Evolutionary conservation across 768 basidiomycete genomes (phyloP), one percentile per base, ranked within the genome.

Genomic region (Boletus subparvulus): DNA sequence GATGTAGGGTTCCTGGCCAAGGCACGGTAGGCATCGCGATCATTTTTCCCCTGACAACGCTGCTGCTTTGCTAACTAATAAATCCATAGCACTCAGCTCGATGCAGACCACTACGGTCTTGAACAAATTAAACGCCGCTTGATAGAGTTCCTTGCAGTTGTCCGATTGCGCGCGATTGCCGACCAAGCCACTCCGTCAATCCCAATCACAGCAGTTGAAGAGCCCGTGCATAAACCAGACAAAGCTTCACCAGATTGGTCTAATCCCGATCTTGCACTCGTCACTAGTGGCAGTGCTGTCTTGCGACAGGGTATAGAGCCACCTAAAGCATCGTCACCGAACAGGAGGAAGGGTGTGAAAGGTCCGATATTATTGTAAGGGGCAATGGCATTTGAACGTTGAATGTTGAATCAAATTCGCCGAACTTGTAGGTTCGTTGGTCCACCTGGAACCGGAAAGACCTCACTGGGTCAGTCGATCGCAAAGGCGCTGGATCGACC

Each of bases 381-480:
- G 13, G 16, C 21, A 49, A 50, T 37, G 30, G 30, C 49, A n/a
- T 4, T 42, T 32, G 21, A 17, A 43, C 6, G 10, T 42, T 17
- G 39, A 48, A 44, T 7, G 19, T 12, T 43, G 32, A 37, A 41
- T 37, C 7, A 13, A 54, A 26, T 40, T 26, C 1, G 14, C 4
- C 45, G 35, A 32, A 28, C 4, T 14, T 46, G n/a, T 63, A 87
- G 90, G 62, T 90, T 94, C 52, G 89, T 92, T 35, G 94, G 94
- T 11, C 94, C 94, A 11, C 94, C 94, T 0, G 94, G 94, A 3
- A 89, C 87, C 0, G 94, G 92, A 35, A 95, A 96, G 74, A 97
- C 94, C 0, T 93, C 91, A 1, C 84, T 98, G 2, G 94, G 94
- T 0, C 88, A 90, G 62, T 92, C 90, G 0, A 83, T 98, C 30